These are phyloP conservation scores for Verbascum thapsus DNA, from an alignment of 257 asterid species.

Conservation along the genomic window DNA sequence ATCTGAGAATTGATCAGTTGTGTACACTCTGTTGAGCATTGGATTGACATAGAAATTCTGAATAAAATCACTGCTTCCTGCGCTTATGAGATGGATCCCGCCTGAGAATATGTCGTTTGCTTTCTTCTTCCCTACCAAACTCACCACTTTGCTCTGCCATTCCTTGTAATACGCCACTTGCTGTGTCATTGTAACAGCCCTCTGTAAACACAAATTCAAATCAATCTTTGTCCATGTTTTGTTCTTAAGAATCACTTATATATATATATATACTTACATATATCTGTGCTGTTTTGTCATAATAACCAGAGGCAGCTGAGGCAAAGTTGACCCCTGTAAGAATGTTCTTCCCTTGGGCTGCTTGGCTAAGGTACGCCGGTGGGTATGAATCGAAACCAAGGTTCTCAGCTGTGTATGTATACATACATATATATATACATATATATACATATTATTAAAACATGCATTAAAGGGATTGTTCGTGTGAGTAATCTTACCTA, in stretches of 20 bases:
- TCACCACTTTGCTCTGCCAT: conserved; percentile 71
- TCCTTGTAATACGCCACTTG: conserved; percentile 60
- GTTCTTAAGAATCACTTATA: too few species aligned
- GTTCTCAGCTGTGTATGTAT: conserved; percentile 79
- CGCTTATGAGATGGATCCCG: conserved; percentile 71
- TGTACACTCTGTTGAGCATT: conserved; percentile 44
- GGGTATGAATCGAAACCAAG: conserved; percentile 79
- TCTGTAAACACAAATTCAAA: conserved; percentile 44
- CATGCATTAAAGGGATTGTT: conserved; percentile 22
- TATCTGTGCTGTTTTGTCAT: conserved; percentile 61
- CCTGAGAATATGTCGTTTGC: conserved; percentile 60
- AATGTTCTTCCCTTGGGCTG: conserved; percentile 53
- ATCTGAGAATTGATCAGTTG: conserved; percentile 63
- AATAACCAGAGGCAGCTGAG: conserved; percentile 92
- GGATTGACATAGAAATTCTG: conserved; percentile 78
- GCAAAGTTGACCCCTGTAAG: conserved; percentile 79
- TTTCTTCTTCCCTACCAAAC: conserved; percentile 51
- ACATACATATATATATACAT: too few species aligned
- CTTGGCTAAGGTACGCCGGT: conserved; percentile 75
- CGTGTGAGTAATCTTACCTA: too few species aligned
- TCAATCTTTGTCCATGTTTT: not conserved
- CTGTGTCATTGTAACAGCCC: conserved; percentile 59
- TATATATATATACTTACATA: conserved; percentile 57
- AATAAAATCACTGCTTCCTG: conserved; percentile 85
- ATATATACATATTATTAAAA: not conserved